Conservation (phyloP, 768 basidiomycete genomes). For the Russula lepida region DNA sequence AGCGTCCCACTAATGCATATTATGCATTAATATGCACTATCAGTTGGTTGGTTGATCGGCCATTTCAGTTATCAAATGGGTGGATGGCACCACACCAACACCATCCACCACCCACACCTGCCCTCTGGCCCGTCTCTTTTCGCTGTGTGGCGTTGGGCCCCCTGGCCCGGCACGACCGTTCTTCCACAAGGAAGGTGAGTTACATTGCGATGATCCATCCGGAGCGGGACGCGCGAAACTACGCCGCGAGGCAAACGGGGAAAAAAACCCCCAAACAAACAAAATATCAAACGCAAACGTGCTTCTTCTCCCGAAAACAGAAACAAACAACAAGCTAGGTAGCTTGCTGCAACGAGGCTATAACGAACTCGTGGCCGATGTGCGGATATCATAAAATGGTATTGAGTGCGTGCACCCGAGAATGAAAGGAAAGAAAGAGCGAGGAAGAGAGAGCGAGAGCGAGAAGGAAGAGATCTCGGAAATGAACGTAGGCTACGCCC, state of each 20-base stretch:
- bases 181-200: not conserved
- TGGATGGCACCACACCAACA: no score
- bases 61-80: not conserved
- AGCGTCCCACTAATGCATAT: not conserved
- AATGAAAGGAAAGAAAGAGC: not conserved
- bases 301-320: not conserved
- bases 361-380: not conserved
- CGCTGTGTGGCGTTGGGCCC: not conserved
- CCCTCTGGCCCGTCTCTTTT: not conserved
- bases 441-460: no score
- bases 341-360: not conserved
- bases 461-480: not conserved
- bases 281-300: not conserved
- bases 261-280: no score
- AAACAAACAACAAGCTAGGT: not conserved
- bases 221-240: not conserved
- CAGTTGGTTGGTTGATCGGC: not conserved
- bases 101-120: not conserved
- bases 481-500: not conserved
- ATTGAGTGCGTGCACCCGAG: not conserved
- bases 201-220: not conserved
- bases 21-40: no score
- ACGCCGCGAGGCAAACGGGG: not conserved
- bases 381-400: not conserved
- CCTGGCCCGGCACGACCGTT: not conserved